phyloP scores from a whole-genome alignment of 2,329 filamentous ascomycete genomes.

The Dothistroma septosporum region DNA sequence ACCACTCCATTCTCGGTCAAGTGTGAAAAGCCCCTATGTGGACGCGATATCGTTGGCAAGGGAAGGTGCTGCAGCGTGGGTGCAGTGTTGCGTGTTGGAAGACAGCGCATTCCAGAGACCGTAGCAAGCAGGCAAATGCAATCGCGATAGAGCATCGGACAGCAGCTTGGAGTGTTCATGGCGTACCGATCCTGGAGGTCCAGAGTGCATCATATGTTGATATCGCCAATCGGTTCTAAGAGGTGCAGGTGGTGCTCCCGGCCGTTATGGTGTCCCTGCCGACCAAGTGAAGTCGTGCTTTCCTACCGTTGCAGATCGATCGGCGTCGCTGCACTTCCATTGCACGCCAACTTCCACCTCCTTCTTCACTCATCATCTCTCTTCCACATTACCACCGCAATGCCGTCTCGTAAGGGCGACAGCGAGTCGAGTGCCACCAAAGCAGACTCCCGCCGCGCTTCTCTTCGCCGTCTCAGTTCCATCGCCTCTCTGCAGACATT shows the following conservation, averaged over 20 bases:
- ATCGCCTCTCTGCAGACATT: conserved; percentile 33
- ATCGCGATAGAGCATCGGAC: too few species aligned
- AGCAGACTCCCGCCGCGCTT: conserved; percentile 21
- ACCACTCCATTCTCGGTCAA: too few species aligned
- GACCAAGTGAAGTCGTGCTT: neutral
- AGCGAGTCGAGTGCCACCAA: conserved; percentile 21
- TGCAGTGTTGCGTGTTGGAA: too few species aligned
- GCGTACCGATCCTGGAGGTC: too few species aligned
- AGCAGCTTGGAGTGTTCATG: too few species aligned
- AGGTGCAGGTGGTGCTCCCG: neutral
- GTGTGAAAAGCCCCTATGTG: too few species aligned
- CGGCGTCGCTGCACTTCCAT: neutral
- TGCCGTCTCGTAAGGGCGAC: conserved; percentile 24
- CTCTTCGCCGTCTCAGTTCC: conserved; percentile 32
- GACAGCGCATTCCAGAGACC: too few species aligned
- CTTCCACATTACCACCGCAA: conserved; percentile 6
- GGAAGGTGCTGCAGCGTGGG: too few species aligned
- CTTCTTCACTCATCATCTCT: neutral
- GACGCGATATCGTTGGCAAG: too few species aligned
- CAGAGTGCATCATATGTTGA: too few species aligned
- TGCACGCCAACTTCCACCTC: neutral
- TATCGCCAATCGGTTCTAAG: too few species aligned
- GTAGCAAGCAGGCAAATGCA: too few species aligned
- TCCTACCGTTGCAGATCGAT: neutral
- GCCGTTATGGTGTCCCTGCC: neutral